Conservation (phyloP, 208 protist species). For the Acanthamoeba castellanii region DNA sequence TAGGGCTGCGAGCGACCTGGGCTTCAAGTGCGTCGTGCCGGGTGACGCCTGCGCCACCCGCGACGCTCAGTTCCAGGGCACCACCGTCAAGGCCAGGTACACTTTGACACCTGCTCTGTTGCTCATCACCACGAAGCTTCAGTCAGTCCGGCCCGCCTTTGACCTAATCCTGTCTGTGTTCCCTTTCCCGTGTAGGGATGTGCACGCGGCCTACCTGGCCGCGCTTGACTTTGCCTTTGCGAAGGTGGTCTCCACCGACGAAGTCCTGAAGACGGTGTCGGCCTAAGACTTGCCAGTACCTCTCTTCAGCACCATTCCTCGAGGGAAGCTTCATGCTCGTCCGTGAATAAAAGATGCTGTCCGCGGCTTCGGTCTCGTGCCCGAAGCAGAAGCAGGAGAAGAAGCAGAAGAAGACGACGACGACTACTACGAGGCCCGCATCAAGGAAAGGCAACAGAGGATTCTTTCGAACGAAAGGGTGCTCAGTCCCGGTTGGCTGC, state of each 20-base stretch:
- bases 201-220: conserved; percentile 70
- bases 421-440: too few relatives aligned
- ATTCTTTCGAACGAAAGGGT: too few relatives aligned
- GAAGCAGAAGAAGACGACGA: too few relatives aligned
- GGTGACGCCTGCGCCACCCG: conserved; percentile 73
- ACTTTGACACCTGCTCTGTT: too few relatives aligned
- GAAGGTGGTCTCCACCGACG: conserved; percentile 68
- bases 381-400: too few relatives aligned
- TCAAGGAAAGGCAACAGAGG: too few relatives aligned
- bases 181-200: conserved; percentile 14
- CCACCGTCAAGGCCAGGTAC: conserved; percentile 40
- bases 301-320: too few relatives aligned
- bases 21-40: conserved; percentile 48
- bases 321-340: not conserved
- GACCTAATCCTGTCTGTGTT: not conserved
- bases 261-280: conserved; percentile 2
- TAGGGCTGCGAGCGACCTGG: conserved; percentile 58
- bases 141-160: not conserved
- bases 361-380: too few relatives aligned
- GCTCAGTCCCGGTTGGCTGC: not conserved
- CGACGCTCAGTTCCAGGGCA: conserved; percentile 63
- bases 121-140: not conserved
- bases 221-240: conserved; percentile 65
- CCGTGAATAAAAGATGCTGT: too few relatives aligned
- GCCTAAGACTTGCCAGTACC: not conserved